Base-by-base conservation (phyloP, 352 stramenopile genomes). In the Globisporangium uncinulatum region DNA sequence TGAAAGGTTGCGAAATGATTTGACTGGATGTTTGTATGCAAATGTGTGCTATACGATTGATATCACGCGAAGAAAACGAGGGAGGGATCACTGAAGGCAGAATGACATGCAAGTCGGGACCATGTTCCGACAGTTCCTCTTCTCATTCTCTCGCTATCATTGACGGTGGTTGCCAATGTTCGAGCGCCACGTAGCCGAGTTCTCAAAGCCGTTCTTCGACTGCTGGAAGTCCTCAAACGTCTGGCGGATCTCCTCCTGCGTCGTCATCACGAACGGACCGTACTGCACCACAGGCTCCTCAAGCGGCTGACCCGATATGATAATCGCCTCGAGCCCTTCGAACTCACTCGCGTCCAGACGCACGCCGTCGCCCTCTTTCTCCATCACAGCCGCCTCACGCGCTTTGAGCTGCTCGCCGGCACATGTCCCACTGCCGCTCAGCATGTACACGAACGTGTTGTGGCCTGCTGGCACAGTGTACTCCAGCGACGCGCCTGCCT, bases 261-360 rank as follows among this genome's bases (percentile, higher is more conserved):
- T 80, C 17, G 67, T 87, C 82, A 92, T 92, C 63, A 92, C 79
- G 62, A 92, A 93, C 5, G 79, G 79, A 17, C 78, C 79, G 56
- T 86, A 73, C 59, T 86, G 79, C 46, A 83, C 70, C 3, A 88
- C 69, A 0, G 73, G 76, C 52, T 90, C 80, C 13, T 84, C 64
- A 10, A 90, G 48, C 14, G 75, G 77, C 57, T 87, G 15, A 4
- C 79, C 75, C 0, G 50, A 74, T 24, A 86, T 71, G 20, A 86
- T 62, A 43, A 87, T 78, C 32, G 82, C 66, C 59, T 89, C 71
- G 1, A 87, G 51, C 4, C 54, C 57, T 2, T 79, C 69, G 9
- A 54, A 39, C 21, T 69, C 60, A 10, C 42, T n/a, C 2, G 53
- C 53, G 14, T 51, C 37, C 1, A 63, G 36, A 9, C 34, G 17